These are phyloP conservation scores for Rosellinia necatrix DNA, from an alignment of 2,329 filamentous ascomycete species.

Conservation along the genomic window DNA sequence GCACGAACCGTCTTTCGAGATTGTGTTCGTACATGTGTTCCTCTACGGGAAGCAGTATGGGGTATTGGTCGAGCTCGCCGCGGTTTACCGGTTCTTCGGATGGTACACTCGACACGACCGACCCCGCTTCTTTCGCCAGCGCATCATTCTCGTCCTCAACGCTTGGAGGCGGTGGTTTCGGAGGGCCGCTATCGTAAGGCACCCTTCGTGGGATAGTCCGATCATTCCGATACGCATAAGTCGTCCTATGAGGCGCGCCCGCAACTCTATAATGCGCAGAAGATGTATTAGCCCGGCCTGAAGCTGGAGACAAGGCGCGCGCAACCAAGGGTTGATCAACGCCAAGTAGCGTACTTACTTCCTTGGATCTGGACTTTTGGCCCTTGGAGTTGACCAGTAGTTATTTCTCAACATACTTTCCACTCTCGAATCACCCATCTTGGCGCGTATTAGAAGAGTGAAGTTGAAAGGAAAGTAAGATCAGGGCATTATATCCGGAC, in stretches of 20 bases:
- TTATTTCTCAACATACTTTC: constrained; percentile 38
- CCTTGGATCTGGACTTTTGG: constrained; percentile 33
- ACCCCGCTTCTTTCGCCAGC: constrained; percentile 63
- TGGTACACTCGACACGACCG: constrained; percentile 38
- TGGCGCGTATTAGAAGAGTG: constrained; percentile 15
- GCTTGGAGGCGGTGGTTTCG: constrained; percentile 61
- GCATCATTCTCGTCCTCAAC: constrained; percentile 72
- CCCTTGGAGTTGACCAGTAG: constrained; percentile 40
- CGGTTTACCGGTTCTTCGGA: constrained; percentile 63
- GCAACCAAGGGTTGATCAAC: constrained; percentile 11
- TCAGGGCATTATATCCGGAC: constrained; percentile 33
- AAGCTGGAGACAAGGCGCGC: background rate
- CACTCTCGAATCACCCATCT: constrained; percentile 38
- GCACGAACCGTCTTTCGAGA: constrained; percentile 68
- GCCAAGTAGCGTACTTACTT: constrained; percentile 35
- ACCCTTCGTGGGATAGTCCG: constrained; percentile 29
- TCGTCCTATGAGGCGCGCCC: constrained; percentile 23
- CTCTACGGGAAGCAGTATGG: constrained; percentile 61
- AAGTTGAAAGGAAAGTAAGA: constrained; percentile 22
- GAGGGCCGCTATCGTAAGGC: constrained; percentile 40
- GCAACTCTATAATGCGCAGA: constrained; percentile 26
- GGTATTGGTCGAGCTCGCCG: constrained; percentile 70
- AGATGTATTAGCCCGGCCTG: constrained; percentile 15
- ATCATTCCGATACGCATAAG: constrained; percentile 31
- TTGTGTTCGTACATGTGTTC: constrained; percentile 58